Evolutionary conservation across 441 rosid genomes (phyloP), one percentile per base, ranked within the genome.

Genomic region (Jatropha multifida): DNA sequence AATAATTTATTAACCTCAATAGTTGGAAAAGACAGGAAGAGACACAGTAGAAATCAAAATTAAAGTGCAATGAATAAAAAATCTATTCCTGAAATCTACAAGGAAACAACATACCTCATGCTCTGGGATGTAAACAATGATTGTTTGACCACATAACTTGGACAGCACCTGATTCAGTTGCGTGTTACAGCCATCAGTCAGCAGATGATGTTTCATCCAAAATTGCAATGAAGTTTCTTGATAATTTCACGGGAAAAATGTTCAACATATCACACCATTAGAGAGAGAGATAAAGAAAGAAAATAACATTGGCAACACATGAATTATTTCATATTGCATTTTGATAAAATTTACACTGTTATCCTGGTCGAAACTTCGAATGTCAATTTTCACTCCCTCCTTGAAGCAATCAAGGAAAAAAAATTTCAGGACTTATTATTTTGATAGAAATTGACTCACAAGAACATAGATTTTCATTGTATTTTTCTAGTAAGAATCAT

Each of bases 81-180:
- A 55, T 65, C 38, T 48, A 60, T 49, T 69, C 18, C 18, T n/a
- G 10, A 54, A 32, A 46, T 12, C 40, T 49, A 13, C 20, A 56
- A 41, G 55, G 7, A 15, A 56, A 56, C 41, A 64, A 38, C 82
- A 69, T 81, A 90, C 98, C 98, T 94, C 98, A 46, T 90, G 92
- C 85, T 85, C 96, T 14, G 94, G 94, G 69, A 94, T 92, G 78
- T 91, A 92, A 68, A 94, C 93, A 37, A 85, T 72, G 71, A 91
- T 80, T 7, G 97, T 92, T 80, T 88, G 99, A 76, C 83, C 70
- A 73, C 97, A 93, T 65, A 95, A 81, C 79, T 84, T 93, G 48
- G 97, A 93, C 67, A 93, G 89, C 56, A 94, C 99, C 97, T 94
- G 86, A 61, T 80, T 56, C 62, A 78, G 41, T 44, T 4, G 7